A percentile compares a stretch with the other conserved stretches of the same genome.
phyloP scores from a whole-genome alignment of 1,284 basidiomycete genomes.

The Malassezia cuniculi region DNA sequence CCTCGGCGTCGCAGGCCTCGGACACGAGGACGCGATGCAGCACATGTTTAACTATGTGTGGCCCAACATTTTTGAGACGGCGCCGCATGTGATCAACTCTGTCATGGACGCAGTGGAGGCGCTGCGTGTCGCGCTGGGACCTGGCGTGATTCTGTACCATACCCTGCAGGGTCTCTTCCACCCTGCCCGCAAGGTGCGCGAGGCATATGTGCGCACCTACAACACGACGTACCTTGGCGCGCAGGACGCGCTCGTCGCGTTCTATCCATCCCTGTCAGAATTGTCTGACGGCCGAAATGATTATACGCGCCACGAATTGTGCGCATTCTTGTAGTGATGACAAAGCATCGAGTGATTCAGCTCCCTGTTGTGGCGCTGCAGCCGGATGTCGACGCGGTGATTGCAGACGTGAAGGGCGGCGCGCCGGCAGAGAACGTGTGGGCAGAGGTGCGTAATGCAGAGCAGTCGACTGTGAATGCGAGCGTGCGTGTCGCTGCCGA shows the following conservation, averaged over 20 bases:
- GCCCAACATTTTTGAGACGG: slow-evolving; percentile 98
- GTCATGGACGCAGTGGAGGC: slow-evolving; percentile 64
- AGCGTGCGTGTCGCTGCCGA: neutral
- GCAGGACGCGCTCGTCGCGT: slow-evolving; percentile 76
- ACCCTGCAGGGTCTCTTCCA: slow-evolving; percentile 46
- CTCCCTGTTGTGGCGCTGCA: slow-evolving; percentile 6
- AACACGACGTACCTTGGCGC: slow-evolving; percentile 59
- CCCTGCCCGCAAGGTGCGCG: slow-evolving; percentile 86
- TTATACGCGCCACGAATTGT: slow-evolving; percentile 33
- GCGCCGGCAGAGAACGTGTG: slow-evolving; percentile 1
- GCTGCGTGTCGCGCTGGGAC: slow-evolving; percentile 87
- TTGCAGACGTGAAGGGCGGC: slow-evolving; percentile 3
- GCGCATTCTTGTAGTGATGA: slow-evolving; percentile 8
- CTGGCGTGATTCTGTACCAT: slow-evolving; percentile 80
- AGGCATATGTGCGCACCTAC: slow-evolving; percentile 75
- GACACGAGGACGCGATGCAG: slow-evolving; percentile 92
- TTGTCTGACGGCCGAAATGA: slow-evolving; percentile 35
- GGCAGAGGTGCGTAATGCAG: slow-evolving; percentile 2
- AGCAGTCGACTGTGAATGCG: neutral
- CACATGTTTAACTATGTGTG: slow-evolving; percentile 97
- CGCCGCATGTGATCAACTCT: slow-evolving; percentile 91
- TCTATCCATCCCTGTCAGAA: slow-evolving; percentile 57
- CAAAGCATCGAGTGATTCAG: neutral
- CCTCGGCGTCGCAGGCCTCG: slow-evolving; percentile 87
- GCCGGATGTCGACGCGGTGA: slow-evolving; percentile 2